Conservation (phyloP, 208 protist species). For the Phytomonas sp. region DNA sequence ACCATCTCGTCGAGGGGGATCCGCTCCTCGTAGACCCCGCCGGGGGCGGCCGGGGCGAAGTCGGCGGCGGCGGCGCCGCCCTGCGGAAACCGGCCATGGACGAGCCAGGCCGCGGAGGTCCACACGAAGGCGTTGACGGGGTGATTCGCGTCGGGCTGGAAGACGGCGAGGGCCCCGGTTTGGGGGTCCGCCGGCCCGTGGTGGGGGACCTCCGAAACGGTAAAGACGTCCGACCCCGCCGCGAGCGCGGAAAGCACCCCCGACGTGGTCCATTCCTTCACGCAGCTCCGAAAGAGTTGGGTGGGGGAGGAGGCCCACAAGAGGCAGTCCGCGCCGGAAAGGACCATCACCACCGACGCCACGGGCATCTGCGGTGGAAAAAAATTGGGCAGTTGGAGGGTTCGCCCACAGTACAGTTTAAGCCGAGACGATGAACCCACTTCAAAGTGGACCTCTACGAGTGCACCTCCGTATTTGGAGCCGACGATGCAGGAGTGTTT, state of each 20-base stretch:
- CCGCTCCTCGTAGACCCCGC: not conserved
- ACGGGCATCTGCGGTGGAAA: not conserved
- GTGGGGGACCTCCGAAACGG: slow-evolving; percentile 14
- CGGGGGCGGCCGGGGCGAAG: slow-evolving; percentile 3
- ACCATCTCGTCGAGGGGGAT: not conserved
- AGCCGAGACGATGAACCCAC: not conserved
- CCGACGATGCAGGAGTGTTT: not conserved
- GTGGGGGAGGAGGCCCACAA: slow-evolving; percentile 13
- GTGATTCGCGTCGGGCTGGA: slow-evolving; percentile 19
- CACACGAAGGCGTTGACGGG: slow-evolving; percentile 51
- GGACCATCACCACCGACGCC: not conserved
- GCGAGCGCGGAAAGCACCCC: slow-evolving; percentile 8
- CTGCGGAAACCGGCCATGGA: slow-evolving; percentile 44
- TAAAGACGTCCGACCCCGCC: slow-evolving; percentile 5
- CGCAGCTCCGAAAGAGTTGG: slow-evolving; percentile 8
- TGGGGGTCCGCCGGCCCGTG: slow-evolving; percentile 11
- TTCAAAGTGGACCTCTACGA: not conserved
- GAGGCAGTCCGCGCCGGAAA: not conserved
- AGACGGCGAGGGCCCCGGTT: slow-evolving; percentile 24
- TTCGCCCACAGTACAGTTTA: not conserved
- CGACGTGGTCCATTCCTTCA: not conserved
- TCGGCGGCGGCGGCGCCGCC: slow-evolving; percentile 1
- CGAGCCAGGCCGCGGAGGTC: slow-evolving; percentile 32
- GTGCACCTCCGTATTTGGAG: not conserved
- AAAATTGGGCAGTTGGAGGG: not conserved